Percentiles rank a stretch among this genome's conserved stretches.
phyloP scores from a whole-genome alignment of 139 green algal species.

The Closterium sp. region DNA sequence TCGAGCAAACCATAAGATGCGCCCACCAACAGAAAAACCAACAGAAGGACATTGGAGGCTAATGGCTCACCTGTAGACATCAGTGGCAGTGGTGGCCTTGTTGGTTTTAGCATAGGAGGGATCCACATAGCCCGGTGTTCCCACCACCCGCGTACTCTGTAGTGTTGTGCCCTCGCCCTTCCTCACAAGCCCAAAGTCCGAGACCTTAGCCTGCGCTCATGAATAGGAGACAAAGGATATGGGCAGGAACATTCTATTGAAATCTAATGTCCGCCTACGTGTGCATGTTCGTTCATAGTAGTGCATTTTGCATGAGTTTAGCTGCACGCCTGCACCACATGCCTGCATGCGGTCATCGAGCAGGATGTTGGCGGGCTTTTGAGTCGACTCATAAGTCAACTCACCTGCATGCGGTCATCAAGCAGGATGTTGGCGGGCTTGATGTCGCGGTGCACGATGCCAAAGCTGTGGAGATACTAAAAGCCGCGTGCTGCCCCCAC shows the following conservation, averaged over 20 bases:
- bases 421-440: conserved; percentile 44
- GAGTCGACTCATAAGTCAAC: too few relatives aligned
- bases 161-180: not conserved
- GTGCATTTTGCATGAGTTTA: too few relatives aligned
- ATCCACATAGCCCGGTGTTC: not conserved
- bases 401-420: not conserved
- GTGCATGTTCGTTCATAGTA: too few relatives aligned
- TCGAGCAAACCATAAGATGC: not conserved
- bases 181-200: not conserved
- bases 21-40: not conserved
- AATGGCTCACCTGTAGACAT: not conserved
- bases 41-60: not conserved
- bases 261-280: not conserved
- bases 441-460: conserved; percentile 46
- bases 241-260: not conserved
- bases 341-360: not conserved
- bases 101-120: not conserved
- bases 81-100: not conserved
- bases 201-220: not conserved
- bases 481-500: conserved; percentile 18
- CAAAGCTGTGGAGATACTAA: conserved; percentile 26
- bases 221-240: not conserved
- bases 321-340: not conserved
- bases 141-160: not conserved
- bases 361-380: conserved; percentile 44